A percentile compares a stretch with the other conserved stretches of the same genome.
Evolutionary conservation across 108 stramenopile genomes (phyloP).

Genomic region (Pseudonitzschia multiseries): DNA sequence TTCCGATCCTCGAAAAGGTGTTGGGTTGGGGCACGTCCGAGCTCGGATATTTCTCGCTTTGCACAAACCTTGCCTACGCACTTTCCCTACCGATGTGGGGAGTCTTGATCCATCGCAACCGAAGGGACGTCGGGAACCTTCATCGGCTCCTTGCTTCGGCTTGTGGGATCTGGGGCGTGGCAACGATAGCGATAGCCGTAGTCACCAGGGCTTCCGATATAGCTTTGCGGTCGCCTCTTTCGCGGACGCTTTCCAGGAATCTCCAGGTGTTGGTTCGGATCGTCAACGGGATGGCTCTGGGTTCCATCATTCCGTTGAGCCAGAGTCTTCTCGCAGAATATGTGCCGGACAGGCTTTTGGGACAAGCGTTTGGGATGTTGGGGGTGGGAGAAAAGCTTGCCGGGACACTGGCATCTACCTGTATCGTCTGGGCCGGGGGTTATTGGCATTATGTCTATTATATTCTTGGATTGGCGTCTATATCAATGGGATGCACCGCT

Average conservation of each 20-base stretch:
- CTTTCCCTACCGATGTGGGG: conserved; percentile 54
- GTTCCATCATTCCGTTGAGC: conserved; percentile 53
- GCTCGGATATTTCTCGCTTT: conserved; percentile 54
- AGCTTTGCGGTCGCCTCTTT: no score
- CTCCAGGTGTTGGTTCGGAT: conserved; percentile 43
- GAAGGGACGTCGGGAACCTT: not conserved
- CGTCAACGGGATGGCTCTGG: conserved; percentile 44
- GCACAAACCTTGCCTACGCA: conserved; percentile 51
- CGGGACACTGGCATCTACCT: conserved; percentile 44
- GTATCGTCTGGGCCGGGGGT: conserved; percentile 33
- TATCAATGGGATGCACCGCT: conserved; percentile 31
- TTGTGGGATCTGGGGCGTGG: conserved; percentile 49
- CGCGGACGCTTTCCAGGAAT: not conserved
- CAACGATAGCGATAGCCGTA: conserved; percentile 31
- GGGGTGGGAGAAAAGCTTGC: conserved; percentile 46
- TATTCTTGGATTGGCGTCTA: conserved; percentile 37
- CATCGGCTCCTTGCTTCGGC: conserved; percentile 8
- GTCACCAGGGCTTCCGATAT: not conserved
- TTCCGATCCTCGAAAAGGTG: conserved; percentile 44
- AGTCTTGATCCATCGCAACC: conserved; percentile 32
- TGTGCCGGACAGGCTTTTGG: conserved; percentile 27
- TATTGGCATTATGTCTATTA: conserved; percentile 43
- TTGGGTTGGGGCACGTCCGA: conserved; percentile 37
- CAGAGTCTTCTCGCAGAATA: conserved; percentile 50
- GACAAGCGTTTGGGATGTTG: conserved; percentile 53